phyloP scores from a whole-genome alignment of 1,139 yeast species.

The Kodamaea ohmeri region DNA sequence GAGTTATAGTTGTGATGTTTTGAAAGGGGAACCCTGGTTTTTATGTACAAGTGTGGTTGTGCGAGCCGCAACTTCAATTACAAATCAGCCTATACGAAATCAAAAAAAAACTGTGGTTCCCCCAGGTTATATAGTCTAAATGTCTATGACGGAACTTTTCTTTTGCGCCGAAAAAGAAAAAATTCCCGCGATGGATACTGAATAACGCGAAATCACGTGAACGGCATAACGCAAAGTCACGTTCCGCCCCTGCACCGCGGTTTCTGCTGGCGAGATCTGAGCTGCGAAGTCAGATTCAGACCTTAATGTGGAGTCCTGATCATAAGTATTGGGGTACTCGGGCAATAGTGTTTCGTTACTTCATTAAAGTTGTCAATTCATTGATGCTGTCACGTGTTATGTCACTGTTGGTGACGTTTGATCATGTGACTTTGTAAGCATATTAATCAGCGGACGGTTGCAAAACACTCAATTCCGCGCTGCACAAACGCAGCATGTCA shows the following conservation, averaged over 20 bases:
- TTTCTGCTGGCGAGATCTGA: too few relatives aligned
- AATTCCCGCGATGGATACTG: slow-evolving; percentile 2
- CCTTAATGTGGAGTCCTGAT: too few relatives aligned
- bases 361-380: too few relatives aligned
- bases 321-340: too few relatives aligned
- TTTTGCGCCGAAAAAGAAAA: slow-evolving; percentile 4
- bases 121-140: background rate
- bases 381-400: too few relatives aligned
- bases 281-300: too few relatives aligned
- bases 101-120: slow-evolving; percentile 8
- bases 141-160: slow-evolving; percentile 3
- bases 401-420: too few relatives aligned
- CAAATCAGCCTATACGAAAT: slow-evolving; percentile 1
- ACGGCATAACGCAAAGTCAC: slow-evolving; percentile 1
- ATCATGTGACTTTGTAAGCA: too few relatives aligned
- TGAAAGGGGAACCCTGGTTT: background rate
- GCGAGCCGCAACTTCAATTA: slow-evolving; percentile 1
- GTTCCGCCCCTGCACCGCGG: background rate
- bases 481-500: too few relatives aligned
- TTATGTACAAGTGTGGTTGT: slow-evolving; percentile 5
- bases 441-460: too few relatives aligned
- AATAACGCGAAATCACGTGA: slow-evolving; percentile 12
- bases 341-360: too few relatives aligned
- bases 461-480: too few relatives aligned
- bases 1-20: background rate